Percentiles rank a stretch among this genome's conserved stretches.
phyloP scores from a whole-genome alignment of 1,284 basidiomycete genomes.

The Thecaphora frezii region DNA sequence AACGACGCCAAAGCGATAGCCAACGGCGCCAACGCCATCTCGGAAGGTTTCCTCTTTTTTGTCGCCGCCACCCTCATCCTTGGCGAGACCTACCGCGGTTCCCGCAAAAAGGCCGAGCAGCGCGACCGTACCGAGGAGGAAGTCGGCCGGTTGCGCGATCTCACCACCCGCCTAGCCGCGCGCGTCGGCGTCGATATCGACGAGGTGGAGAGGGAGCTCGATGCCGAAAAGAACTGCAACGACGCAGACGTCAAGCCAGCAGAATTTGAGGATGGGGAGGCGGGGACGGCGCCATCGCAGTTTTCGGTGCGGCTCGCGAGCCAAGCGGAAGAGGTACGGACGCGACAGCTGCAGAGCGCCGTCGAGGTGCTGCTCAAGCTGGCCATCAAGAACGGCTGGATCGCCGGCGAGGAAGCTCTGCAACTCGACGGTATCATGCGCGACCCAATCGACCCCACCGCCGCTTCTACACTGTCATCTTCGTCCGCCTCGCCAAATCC shows the following conservation, averaged over 20 bases:
- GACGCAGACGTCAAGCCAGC: neutral
- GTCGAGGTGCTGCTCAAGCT: conserved; percentile 41
- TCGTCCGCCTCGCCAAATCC: neutral
- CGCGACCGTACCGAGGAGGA: conserved; percentile 47
- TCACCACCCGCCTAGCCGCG: conserved; percentile 27
- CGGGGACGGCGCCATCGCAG: neutral
- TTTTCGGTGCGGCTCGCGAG: neutral
- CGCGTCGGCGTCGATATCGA: conserved; percentile 32
- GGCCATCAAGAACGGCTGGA: conserved; percentile 41
- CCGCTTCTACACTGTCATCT: neutral
- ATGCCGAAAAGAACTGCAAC: neutral
- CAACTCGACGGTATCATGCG: conserved; percentile 38
- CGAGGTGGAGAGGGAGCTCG: conserved; percentile 8
- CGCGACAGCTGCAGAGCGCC: conserved; percentile 32
- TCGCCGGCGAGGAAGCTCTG: conserved; percentile 41
- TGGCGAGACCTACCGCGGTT: conserved; percentile 51
- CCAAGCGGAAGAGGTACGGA: conserved; percentile 28
- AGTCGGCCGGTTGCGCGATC: conserved; percentile 32
- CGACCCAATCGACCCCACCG: neutral
- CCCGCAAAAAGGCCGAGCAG: conserved; percentile 46
- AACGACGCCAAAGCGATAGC: conserved; percentile 55
- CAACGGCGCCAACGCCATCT: conserved; percentile 54
- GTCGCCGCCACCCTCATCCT: conserved; percentile 54
- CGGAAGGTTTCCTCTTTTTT: conserved; percentile 54
- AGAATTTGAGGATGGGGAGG: neutral